phyloP scores from a whole-genome alignment of 1,284 basidiomycete genomes.

The Leucoagaricus sp. region DNA sequence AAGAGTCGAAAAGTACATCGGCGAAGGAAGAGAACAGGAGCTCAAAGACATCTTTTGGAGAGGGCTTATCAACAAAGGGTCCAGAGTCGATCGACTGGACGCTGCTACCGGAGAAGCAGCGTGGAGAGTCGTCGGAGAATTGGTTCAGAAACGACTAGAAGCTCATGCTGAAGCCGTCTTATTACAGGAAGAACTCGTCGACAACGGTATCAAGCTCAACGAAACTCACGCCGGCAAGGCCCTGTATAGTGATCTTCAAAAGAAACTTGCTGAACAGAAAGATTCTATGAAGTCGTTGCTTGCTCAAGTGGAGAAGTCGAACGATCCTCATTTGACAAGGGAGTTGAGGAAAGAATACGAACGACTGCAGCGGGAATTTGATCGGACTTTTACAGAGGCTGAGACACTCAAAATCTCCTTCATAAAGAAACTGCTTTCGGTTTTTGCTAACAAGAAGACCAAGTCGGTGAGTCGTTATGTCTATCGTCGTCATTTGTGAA shows the following conservation, averaged over 20 bases:
- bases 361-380: slow-evolving; percentile 14
- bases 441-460: slow-evolving; percentile 14
- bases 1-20: slow-evolving; percentile 12
- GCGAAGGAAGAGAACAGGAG: slow-evolving; percentile 24
- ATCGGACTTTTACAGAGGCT: slow-evolving; percentile 18
- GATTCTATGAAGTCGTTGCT: slow-evolving; percentile 5
- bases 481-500: neutral
- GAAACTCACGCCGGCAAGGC: slow-evolving; percentile 26
- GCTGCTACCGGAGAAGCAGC: slow-evolving; percentile 1
- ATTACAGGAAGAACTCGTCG: slow-evolving; percentile 30
- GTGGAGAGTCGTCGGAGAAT: slow-evolving; percentile 17
- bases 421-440: slow-evolving; percentile 13
- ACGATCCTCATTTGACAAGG: slow-evolving; percentile 13
- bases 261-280: slow-evolving; percentile 21
- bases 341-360: slow-evolving; percentile 17
- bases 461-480: neutral
- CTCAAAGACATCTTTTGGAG: slow-evolving; percentile 27
- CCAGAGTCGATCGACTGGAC: slow-evolving; percentile 12
- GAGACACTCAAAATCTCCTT: slow-evolving; percentile 21
- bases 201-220: slow-evolving; percentile 19
- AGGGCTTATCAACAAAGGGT: slow-evolving; percentile 21
- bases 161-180: slow-evolving; percentile 16
- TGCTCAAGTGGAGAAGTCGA: slow-evolving; percentile 7
- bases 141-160: slow-evolving; percentile 4
- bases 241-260: slow-evolving; percentile 22